A percentile compares a stretch with the other conserved stretches of the same genome.
Evolutionary conservation across 1,284 basidiomycete species (phyloP).

Genomic region (Ceratobasidium sp.): DNA sequence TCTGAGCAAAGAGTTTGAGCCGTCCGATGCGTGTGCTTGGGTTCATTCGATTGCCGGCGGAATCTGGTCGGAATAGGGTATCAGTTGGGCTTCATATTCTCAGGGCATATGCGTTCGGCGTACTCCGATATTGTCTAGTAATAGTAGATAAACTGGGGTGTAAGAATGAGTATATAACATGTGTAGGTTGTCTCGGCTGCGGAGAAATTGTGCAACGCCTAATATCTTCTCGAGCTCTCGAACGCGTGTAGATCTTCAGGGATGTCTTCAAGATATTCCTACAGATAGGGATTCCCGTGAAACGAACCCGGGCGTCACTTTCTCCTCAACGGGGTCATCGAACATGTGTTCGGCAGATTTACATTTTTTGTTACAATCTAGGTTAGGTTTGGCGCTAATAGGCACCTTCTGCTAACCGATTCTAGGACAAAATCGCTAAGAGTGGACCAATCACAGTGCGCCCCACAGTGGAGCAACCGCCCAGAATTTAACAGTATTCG

Average conservation of each 20-base stretch:
- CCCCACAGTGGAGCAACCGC: no score
- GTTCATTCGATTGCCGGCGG: neutral
- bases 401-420: no score
- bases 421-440: no score
- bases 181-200: neutral
- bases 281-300: neutral
- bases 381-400: no score
- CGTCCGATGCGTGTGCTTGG: neutral
- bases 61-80: neutral
- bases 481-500: no score
- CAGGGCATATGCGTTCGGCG: neutral
- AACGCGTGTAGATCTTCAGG: conserved; percentile 5
- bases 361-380: no score
- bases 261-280: neutral
- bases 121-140: no score
- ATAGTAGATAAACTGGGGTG: neutral
- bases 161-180: neutral
- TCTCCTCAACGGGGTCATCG: neutral
- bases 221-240: neutral
- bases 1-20: neutral
- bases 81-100: neutral
- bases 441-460: neutral
- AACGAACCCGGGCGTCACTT: neutral
- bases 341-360: neutral
- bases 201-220: neutral